Base-by-base conservation (phyloP, 2,329 filamentous ascomycete species). In the Talaromyces pinophilus region DNA sequence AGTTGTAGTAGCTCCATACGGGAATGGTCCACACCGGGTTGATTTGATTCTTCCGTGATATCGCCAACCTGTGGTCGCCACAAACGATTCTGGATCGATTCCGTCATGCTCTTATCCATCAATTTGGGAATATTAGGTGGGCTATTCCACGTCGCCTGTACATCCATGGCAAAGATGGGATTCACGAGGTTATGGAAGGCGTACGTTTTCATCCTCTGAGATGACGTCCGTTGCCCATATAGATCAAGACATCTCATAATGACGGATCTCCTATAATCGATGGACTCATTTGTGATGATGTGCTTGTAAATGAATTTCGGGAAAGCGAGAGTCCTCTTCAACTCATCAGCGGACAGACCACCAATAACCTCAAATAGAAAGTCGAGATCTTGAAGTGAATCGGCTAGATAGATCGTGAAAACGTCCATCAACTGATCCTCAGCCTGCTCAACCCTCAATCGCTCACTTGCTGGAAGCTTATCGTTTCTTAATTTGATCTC, bases 1-100 rank as follows among this genome's bases (percentile, higher is more conserved):
- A 98, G 86, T 76, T 99, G 96, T 55, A 99, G 86, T 10, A 97
- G 86, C 76, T 99, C 96, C 88, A 98, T 97, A 17, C 95, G 87
- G 1, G 93, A 96, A 78, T 98, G 95, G 75, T 99, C 95, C 62
- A 98, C 92, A 13, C 93, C 93, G 42, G 91, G 87, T 72, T 94
- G 92, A 3, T 86, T 87, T 42, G 90, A 87, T 72, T 98, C 95
- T 71, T 98, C 94, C 46, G 88, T 88, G 2, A 89, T 85, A 77
- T 96, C 93, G 30, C 90, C 88, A 38, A 93, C 83, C 69, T 96
- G 92, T 25, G 93, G 90, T 77, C 92, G 94, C 96, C 95, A 99
- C 63, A 99, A 88, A 77, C 93, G 95, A 72, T 90, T 90, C 76
- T 96, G 93, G 68, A 99, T 92, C 8, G 91, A 90, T 68, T 97